Evolutionary conservation across 225 moss, liverwort and hornwort species (phyloP).

Genomic region (Takakia lepidozioides): DNA sequence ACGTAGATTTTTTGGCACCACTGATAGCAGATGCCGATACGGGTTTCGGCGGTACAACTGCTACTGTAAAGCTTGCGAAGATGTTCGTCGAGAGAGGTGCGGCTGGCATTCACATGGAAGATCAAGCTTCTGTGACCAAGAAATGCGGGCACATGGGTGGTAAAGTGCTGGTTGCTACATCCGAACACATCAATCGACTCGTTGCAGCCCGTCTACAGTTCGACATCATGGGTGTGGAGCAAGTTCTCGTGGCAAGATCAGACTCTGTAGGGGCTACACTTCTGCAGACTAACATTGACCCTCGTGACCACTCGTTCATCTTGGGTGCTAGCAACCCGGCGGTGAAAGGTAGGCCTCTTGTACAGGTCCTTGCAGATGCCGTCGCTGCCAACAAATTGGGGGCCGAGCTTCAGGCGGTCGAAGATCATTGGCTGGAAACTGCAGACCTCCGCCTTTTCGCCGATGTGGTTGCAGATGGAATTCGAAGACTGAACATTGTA

Average conservation of each 20-base stretch:
- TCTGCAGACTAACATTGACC: slow-evolving; percentile 69
- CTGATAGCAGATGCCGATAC: slow-evolving; percentile 75
- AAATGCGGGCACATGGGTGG: slow-evolving; percentile 90
- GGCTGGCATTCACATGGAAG: slow-evolving; percentile 77
- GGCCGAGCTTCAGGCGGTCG: slow-evolving; percentile 46
- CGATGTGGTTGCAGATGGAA: slow-evolving; percentile 39
- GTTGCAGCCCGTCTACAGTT: slow-evolving; percentile 68
- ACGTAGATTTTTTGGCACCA: slow-evolving; percentile 57
- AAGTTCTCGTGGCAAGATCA: slow-evolving; percentile 56
- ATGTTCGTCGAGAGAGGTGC: slow-evolving; percentile 83
- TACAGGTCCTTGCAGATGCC: slow-evolving; percentile 39
- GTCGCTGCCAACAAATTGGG: slow-evolving; percentile 38
- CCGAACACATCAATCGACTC: slow-evolving; percentile 77
- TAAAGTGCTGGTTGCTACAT: slow-evolving; percentile 64
- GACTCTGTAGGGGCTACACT: slow-evolving; percentile 70
- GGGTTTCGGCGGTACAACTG: slow-evolving; percentile 73
- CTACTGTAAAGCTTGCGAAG: slow-evolving; percentile 70
- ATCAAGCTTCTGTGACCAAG: slow-evolving; percentile 70
- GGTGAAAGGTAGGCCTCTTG: slow-evolving; percentile 46
- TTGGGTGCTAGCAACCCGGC: slow-evolving; percentile 53
- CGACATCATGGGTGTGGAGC: slow-evolving; percentile 85
- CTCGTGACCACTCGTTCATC: slow-evolving; percentile 62
- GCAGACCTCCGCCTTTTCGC: slow-evolving; percentile 39
- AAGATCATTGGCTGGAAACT: slow-evolving; percentile 49
- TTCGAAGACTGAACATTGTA: slow-evolving; percentile 16